phyloP scores from a whole-genome alignment of 208 protist genomes.

The Acanthamoeba rhysodes region DNA sequence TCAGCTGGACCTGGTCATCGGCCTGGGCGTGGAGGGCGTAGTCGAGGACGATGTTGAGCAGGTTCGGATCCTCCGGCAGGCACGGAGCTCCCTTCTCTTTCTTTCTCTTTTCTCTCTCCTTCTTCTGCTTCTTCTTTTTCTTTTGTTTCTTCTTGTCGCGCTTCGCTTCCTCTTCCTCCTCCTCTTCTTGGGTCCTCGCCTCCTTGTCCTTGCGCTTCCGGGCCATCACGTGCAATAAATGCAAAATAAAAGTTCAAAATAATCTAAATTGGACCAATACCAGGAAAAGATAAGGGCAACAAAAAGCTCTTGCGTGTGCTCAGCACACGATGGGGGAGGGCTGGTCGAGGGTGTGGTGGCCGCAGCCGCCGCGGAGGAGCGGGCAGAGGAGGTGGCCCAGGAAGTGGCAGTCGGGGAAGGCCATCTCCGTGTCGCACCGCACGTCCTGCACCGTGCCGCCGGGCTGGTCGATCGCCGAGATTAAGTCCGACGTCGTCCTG shows the following conservation, averaged over 20 bases:
- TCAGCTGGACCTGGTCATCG: background rate
- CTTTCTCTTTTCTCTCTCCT: background rate
- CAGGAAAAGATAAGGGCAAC: too few species aligned
- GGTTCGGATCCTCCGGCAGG: background rate
- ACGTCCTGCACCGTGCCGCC: slow-evolving; percentile 68
- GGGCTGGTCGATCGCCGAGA: slow-evolving; percentile 59
- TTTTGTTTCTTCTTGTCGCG: too few species aligned
- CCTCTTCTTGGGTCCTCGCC: too few species aligned
- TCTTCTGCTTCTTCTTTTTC: background rate
- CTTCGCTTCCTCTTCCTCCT: too few species aligned
- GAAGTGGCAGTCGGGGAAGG: slow-evolving; percentile 72
- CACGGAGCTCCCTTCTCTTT: background rate
- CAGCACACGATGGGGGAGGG: slow-evolving; percentile 47
- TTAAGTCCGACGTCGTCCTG: slow-evolving; percentile 68
- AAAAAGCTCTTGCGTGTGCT: background rate
- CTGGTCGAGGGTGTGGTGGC: slow-evolving; percentile 47
- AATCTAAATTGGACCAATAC: too few species aligned
- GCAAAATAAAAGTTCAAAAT: too few species aligned
- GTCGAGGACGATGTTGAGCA: background rate
- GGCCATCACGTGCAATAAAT: too few species aligned
- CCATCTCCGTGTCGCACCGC: slow-evolving; percentile 14
- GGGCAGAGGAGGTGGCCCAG: slow-evolving; percentile 64
- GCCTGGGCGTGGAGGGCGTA: background rate
- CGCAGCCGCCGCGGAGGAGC: slow-evolving; percentile 56
- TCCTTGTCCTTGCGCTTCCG: too few species aligned